These are phyloP conservation scores for Podaxis sp. DNA, from an alignment of 768 basidiomycete species.

Conservation along the genomic window DNA sequence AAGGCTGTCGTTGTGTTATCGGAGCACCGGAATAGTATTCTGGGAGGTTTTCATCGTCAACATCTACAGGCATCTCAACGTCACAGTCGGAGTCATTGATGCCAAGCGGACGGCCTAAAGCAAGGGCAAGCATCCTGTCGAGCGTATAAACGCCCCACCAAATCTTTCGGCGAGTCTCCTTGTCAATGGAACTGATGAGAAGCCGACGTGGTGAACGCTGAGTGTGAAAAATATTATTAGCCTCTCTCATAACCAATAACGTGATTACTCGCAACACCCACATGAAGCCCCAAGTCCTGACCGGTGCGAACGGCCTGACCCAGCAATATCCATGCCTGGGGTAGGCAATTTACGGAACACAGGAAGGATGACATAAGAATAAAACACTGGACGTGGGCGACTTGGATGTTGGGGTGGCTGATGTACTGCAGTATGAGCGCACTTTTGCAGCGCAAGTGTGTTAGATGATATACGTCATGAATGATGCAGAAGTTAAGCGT, in stretches of 20 bases:
- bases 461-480: slow-evolving; percentile 15
- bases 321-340: slow-evolving; percentile 90
- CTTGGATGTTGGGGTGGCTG: slow-evolving; percentile 82
- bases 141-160: slow-evolving; percentile 95
- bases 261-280: slow-evolving; percentile 40
- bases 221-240: slow-evolving; percentile 19
- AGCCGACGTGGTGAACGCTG: slow-evolving; percentile 85
- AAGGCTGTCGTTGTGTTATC: slow-evolving; percentile 52
- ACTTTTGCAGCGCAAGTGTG: slow-evolving; percentile 37
- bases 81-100: slow-evolving; percentile 91
- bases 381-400: slow-evolving; percentile 88
- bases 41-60: slow-evolving; percentile 77
- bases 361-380: slow-evolving; percentile 88
- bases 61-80: slow-evolving; percentile 78
- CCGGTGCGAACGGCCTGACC: slow-evolving; percentile 89
- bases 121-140: slow-evolving; percentile 90
- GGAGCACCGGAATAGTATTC: slow-evolving; percentile 71
- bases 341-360: slow-evolving; percentile 90
- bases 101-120: slow-evolving; percentile 85
- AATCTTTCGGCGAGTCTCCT: slow-evolving; percentile 86
- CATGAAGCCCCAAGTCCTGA: slow-evolving; percentile 91
- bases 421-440: slow-evolving; percentile 91
- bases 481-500: slow-evolving; percentile 25
- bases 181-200: slow-evolving; percentile 69
- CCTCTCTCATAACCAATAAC: slow-evolving; percentile 11